Evolutionary conservation across 768 basidiomycete genomes (phyloP).

Genomic region (Lyophyllum semitale): DNA sequence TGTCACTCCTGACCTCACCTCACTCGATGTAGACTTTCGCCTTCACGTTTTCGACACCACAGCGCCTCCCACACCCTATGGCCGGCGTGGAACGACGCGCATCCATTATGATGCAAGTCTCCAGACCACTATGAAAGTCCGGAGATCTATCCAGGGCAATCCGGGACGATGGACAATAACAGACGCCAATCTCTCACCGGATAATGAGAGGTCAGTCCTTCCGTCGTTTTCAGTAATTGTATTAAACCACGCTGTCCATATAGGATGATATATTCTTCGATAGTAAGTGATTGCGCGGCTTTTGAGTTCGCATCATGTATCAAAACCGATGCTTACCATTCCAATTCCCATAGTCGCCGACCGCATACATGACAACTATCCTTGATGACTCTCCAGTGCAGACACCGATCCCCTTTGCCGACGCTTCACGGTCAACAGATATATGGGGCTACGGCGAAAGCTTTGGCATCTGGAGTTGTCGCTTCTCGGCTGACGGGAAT

Average conservation of each 20-base stretch:
- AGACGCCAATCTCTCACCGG: conserved; percentile 87
- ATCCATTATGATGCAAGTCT: conserved; percentile 27
- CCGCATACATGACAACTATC: conserved; percentile 75
- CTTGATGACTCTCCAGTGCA: conserved; percentile 62
- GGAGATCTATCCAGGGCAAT: conserved; percentile 71
- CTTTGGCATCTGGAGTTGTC: conserved; percentile 89
- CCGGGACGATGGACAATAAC: conserved; percentile 92
- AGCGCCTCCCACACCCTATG: conserved; percentile 37
- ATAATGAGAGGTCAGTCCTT: conserved; percentile 73
- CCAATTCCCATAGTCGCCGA: conserved; percentile 67
- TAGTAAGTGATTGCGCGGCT: conserved; percentile 46
- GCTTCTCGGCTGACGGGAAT: conserved; percentile 94
- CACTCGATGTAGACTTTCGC: conserved; percentile 67
- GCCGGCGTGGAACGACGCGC: conserved; percentile 13
- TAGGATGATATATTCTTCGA: conserved; percentile 92
- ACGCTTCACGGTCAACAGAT: conserved; percentile 40
- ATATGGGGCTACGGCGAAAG: conserved; percentile 45
- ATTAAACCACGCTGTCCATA: not conserved
- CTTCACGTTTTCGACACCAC: conserved; percentile 87
- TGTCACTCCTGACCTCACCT: not conserved
- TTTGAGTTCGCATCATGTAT: not conserved
- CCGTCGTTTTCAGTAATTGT: not conserved
- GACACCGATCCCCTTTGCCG: conserved; percentile 61
- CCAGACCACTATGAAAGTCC: conserved; percentile 45
- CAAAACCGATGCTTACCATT: conserved; percentile 2